Percentiles rank a stretch among this genome's conserved stretches.
Evolutionary conservation across 176 grass and related monocot genomes (phyloP).

Genomic region (Triticum timopheevii): DNA sequence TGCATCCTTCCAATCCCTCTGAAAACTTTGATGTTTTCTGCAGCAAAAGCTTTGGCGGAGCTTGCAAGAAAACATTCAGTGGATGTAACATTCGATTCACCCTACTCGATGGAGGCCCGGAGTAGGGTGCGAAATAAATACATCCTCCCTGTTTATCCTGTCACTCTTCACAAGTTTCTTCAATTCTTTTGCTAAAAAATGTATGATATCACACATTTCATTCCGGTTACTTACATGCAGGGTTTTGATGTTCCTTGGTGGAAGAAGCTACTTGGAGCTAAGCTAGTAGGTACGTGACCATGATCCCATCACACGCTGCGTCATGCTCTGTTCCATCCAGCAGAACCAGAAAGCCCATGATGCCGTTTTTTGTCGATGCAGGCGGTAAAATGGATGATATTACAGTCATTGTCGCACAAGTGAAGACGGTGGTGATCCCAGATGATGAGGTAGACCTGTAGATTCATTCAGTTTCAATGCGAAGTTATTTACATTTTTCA

Average conservation of each 20-base stretch:
- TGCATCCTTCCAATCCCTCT: not conserved
- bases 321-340: conserved; percentile 5
- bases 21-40: not conserved
- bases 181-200: not conserved
- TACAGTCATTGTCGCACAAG: conserved; percentile 72
- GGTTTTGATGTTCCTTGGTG: conserved; percentile 84
- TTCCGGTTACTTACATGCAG: conserved; percentile 42
- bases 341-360: not conserved
- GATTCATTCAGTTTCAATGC: not conserved
- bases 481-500: not conserved
- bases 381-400: conserved; percentile 98
- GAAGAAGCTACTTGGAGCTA: conserved; percentile 81
- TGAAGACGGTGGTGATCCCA: conserved; percentile 34
- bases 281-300: conserved; percentile 56
- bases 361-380: conserved; percentile 25
- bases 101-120: conserved; percentile 80
- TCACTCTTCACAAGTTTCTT: not conserved
- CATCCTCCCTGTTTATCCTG: not conserved
- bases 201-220: not conserved
- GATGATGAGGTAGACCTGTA: conserved; percentile 37
- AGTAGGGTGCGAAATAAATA: conserved; percentile 51
- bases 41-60: conserved; percentile 79
- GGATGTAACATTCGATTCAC: conserved; percentile 87
- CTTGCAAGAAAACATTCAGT: conserved; percentile 81
- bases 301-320: not conserved